Percentiles rank a stretch among this genome's conserved stretches.
phyloP scores from a whole-genome alignment of 306 rosid species.

The Lathyrus oleraceus region DNA sequence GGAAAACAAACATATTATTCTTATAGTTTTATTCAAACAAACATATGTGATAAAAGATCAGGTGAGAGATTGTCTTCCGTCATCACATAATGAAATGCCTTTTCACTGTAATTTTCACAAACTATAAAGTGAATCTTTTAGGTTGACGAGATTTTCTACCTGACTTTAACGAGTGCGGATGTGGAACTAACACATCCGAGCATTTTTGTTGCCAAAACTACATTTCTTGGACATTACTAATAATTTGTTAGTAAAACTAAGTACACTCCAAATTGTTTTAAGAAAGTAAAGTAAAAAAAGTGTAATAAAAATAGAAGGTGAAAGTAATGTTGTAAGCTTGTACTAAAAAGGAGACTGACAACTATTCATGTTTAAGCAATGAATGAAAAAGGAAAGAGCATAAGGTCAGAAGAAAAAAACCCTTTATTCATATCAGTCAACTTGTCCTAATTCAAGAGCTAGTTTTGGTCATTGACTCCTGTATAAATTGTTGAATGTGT shows the following conservation, averaged over 20 bases:
- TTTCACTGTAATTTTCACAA: too few species aligned
- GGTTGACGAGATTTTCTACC: too few species aligned
- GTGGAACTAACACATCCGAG: too few species aligned
- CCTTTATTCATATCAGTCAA: slow-evolving; percentile 34
- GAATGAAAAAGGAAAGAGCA: slow-evolving; percentile 6
- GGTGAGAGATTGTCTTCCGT: too few species aligned
- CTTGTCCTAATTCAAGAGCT: slow-evolving; percentile 21
- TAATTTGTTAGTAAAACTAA: not conserved
- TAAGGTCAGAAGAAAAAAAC: slow-evolving; percentile 23
- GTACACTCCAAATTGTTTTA: not conserved
- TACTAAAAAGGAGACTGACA: not conserved
- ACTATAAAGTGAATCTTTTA: too few species aligned
- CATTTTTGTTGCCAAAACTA: not conserved
- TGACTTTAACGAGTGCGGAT: too few species aligned
- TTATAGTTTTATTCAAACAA: too few species aligned
- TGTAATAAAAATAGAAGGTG: not conserved
- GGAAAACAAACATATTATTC: too few species aligned
- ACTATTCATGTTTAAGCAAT: slow-evolving; percentile 29
- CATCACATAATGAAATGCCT: too few species aligned
- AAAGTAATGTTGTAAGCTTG: not conserved
- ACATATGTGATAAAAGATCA: too few species aligned
- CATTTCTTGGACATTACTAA: not conserved
- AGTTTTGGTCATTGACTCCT: slow-evolving; percentile 38
- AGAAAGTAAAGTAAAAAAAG: slow-evolving; percentile 8
- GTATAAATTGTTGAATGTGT: slow-evolving; percentile 27